Evolutionary conservation across 2,329 filamentous ascomycete species (phyloP), one percentile per base, ranked within the genome.

Genomic region (Trichoderma sp.): DNA sequence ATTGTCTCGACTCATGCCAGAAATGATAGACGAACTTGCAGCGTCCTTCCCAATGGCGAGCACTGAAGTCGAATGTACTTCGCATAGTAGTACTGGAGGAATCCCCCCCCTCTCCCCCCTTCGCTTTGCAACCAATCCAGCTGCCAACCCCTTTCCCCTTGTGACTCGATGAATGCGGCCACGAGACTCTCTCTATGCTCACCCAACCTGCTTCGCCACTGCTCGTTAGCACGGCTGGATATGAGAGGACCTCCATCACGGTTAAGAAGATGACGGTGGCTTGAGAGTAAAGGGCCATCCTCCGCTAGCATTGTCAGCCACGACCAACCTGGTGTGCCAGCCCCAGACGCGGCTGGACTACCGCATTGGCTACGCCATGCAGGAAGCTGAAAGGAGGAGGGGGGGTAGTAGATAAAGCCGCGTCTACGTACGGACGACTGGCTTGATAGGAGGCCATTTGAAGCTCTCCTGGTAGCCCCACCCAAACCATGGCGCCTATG

Each of bases 381-480:
- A 58, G 55, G 47, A 56, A 64, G 39, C 54, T 64, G 47, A 60
- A 60, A 19, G 43, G 43, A 28, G 44, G 30, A 24, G 54, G 24
- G 48, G 7, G 48, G 41, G 54, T 39, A 39, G 34, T 9, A 12
- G 34, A 39, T 10, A 28, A 43, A 44, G 7, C 21, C 19, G 54
- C 34, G 54, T 41, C 51, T 54, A 24, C 54, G 26, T 7, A 15
- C 21, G 21, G 21, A 24, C 21, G 21, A 24, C 21, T 24, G 30
- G 30, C 41, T 51, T 48, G 43, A 30, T 48, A 26, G 30, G 41
- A 9, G 30, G 28, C 62, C 54, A 57, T 59, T 64, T 44, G 54
- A 45, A 55, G 55, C 44, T 64, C 54, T 64, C 62, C 59, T 26
- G 58, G 47, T 59, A 44, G 62, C 55, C 62, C 62, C 62, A 64